Conservation (phyloP, 2,329 filamentous ascomycete species). For the Ceratocystis harringtonii region DNA sequence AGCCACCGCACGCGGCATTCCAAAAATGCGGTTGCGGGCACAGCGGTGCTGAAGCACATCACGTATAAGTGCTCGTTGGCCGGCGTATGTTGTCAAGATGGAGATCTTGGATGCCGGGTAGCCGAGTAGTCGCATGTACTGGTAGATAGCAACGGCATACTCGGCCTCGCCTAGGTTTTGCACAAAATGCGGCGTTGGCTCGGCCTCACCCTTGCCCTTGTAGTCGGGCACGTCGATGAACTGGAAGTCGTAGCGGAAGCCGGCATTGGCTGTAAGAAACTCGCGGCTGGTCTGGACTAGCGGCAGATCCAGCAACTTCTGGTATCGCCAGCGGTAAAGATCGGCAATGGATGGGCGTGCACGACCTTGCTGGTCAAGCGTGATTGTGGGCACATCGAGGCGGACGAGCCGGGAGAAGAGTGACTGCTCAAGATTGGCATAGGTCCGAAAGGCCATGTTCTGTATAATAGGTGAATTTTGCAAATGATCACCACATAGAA, state of each 20-base stretch:
- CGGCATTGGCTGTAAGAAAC: slow-evolving; percentile 72
- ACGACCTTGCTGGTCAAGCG: slow-evolving; percentile 84
- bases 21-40: slow-evolving; percentile 69
- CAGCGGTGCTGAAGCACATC: slow-evolving; percentile 79
- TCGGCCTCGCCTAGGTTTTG: slow-evolving; percentile 95
- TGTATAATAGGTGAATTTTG: slow-evolving; percentile 96
- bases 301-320: slow-evolving; percentile 62
- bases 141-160: slow-evolving; percentile 86
- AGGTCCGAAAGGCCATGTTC: slow-evolving; percentile 83
- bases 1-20: slow-evolving; percentile 73
- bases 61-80: slow-evolving; percentile 72
- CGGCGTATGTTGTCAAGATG: slow-evolving; percentile 86
- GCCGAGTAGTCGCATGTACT: slow-evolving; percentile 92
- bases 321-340: slow-evolving; percentile 89
- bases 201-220: slow-evolving; percentile 73
- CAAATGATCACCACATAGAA: slow-evolving; percentile 87
- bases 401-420: slow-evolving; percentile 84
- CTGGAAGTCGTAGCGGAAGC: slow-evolving; percentile 87
- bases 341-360: slow-evolving; percentile 74
- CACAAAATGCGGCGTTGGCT: slow-evolving; percentile 86
- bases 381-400: slow-evolving; percentile 79
- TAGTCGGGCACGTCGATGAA: slow-evolving; percentile 94
- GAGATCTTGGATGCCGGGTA: slow-evolving; percentile 74
- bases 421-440: slow-evolving; percentile 90
- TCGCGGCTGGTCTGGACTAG: slow-evolving; percentile 53